Conservation (phyloP, 805 yeast genomes). For the Vanderwaltozyma verrucispora region DNA sequence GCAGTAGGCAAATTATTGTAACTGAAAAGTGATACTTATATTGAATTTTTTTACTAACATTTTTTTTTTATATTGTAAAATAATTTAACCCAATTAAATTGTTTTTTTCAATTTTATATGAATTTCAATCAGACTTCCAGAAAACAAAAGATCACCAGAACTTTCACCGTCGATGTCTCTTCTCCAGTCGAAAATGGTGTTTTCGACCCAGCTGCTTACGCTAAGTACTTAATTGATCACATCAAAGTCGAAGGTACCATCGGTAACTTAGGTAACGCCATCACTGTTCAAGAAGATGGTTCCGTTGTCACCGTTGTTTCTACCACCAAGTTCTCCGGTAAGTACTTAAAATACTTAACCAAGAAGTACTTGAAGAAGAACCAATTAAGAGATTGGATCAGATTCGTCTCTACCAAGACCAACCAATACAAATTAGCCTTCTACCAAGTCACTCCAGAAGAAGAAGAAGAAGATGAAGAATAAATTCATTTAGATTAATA, state of each 20-base stretch:
- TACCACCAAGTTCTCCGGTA: slow-evolving; percentile 96
- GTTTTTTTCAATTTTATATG: neutral
- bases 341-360: slow-evolving; percentile 98
- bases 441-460: slow-evolving; percentile 98
- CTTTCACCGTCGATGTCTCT: slow-evolving; percentile 90
- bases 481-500: slow-evolving; percentile 2
- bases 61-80: neutral
- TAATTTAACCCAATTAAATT: neutral
- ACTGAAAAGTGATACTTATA: slow-evolving; percentile 1
- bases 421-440: slow-evolving; percentile 95
- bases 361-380: slow-evolving; percentile 99
- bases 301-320: slow-evolving; percentile 82
- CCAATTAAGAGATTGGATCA: slow-evolving; percentile 99
- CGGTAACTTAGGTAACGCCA: slow-evolving; percentile 94
- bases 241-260: slow-evolving; percentile 96
- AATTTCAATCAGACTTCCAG: slow-evolving; percentile 52
- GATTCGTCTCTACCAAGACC: slow-evolving; percentile 93
- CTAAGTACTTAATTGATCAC: slow-evolving; percentile 97
- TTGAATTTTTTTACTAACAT: slow-evolving; percentile 3
- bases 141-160: slow-evolving; percentile 75
- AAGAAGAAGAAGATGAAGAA: slow-evolving; percentile 67
- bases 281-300: slow-evolving; percentile 83
- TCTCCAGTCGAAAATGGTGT: slow-evolving; percentile 97
- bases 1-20: slow-evolving; percentile 11
- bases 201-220: slow-evolving; percentile 95